A percentile compares a stretch with the other conserved stretches of the same genome.
phyloP scores from a whole-genome alignment of 73 alveolate genomes.

The Symbiodinium natans region DNA sequence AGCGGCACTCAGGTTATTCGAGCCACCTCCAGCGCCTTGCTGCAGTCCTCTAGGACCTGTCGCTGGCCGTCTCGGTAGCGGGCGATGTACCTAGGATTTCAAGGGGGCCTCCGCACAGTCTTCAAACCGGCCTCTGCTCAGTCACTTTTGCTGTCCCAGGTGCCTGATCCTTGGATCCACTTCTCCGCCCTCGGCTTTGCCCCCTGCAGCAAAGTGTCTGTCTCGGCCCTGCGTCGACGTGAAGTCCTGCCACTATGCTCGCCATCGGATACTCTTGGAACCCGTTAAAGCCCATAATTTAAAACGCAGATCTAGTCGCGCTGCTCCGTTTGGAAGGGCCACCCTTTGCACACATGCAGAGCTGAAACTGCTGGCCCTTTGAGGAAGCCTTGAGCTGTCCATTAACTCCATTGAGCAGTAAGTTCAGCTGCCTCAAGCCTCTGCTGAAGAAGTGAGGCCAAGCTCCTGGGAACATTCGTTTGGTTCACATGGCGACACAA shows the following conservation, averaged over 20 bases:
- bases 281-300: neutral
- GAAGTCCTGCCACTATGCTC: conserved; percentile 54
- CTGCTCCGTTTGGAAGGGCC: neutral
- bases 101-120: neutral
- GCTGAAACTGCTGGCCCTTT: neutral
- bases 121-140: too few relatives aligned
- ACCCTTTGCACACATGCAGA: neutral
- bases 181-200: conserved; percentile 37
- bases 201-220: conserved; percentile 72
- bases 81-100: conserved; percentile 47
- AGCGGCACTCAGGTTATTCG: too few relatives aligned
- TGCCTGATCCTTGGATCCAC: conserved; percentile 66
- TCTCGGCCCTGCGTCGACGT: conserved; percentile 47
- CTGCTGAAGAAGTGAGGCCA: neutral
- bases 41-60: conserved; percentile 62
- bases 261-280: too few relatives aligned
- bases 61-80: conserved; percentile 87
- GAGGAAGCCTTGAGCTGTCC: neutral
- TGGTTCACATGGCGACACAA: too few relatives aligned
- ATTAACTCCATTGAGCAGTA: neutral
- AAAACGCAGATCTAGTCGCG: neutral
- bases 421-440: neutral
- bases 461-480: neutral
- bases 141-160: too few relatives aligned
- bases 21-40: conserved; percentile 38